phyloP scores from a whole-genome alignment of 106 monocot genomes.

The Narthecium ossifragum region DNA sequence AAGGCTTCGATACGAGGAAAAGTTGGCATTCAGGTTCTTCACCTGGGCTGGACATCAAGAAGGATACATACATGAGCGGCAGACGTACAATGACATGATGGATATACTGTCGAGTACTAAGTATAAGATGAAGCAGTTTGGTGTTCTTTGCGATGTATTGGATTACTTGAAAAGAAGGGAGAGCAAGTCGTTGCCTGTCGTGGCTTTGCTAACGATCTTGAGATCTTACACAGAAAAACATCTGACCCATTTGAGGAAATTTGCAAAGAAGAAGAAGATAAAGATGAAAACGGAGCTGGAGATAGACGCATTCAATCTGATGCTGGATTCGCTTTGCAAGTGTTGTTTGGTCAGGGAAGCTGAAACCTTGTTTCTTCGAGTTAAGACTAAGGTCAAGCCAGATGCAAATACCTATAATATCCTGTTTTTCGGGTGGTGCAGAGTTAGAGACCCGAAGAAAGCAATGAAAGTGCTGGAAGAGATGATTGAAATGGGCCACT shows the following conservation, averaged over 20 bases:
- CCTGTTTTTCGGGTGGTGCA: constrained; percentile 96
- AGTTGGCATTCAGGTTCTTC: constrained; percentile 87
- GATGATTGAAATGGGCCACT: constrained; percentile 63
- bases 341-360: constrained; percentile 67
- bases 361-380: constrained; percentile 43
- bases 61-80: constrained; percentile 45
- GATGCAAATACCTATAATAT: constrained; percentile 76
- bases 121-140: constrained; percentile 75
- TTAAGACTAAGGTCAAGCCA: constrained; percentile 62
- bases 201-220: constrained; percentile 37
- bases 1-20: constrained; percentile 74
- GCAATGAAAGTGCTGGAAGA: constrained; percentile 89
- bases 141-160: constrained; percentile 69
- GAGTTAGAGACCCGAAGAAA: constrained; percentile 60
- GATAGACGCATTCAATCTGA: constrained; percentile 72
- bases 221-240: constrained; percentile 61
- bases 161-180: constrained; percentile 72
- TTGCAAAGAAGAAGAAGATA: constrained; percentile 69
- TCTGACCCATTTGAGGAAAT: constrained; percentile 65
- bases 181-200: constrained; percentile 43
- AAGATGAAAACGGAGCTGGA: constrained; percentile 60
- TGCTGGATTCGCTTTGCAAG: constrained; percentile 84
- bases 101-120: constrained; percentile 79
- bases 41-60: constrained; percentile 71
- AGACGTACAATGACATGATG: constrained; percentile 71